Percentiles rank a stretch among this genome's conserved stretches.
Evolutionary conservation across 1,139 yeast genomes (phyloP).

Genomic region (Magnusiomyces fungicola): DNA sequence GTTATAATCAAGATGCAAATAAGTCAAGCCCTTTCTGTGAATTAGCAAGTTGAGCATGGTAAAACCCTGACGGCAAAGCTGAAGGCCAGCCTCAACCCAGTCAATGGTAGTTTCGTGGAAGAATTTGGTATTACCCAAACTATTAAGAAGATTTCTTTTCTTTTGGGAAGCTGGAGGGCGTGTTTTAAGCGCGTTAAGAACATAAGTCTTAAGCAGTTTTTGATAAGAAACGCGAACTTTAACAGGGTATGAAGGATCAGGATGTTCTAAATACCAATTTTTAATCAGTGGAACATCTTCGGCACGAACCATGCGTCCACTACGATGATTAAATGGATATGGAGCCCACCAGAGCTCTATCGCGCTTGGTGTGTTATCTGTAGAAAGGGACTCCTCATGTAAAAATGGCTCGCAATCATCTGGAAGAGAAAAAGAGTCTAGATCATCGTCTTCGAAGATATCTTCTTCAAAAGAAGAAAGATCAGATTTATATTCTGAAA

Average conservation of each 20-base stretch:
- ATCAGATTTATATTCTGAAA: conserved; percentile 22
- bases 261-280: conserved; percentile 69
- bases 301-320: conserved; percentile 70
- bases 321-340: conserved; percentile 69
- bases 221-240: conserved; percentile 85
- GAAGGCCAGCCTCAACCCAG: conserved; percentile 98
- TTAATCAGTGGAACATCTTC: conserved; percentile 85
- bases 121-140: conserved; percentile 69
- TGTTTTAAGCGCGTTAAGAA: conserved; percentile 55
- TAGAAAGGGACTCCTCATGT: conserved; percentile 37
- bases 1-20: conserved; percentile 88
- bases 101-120: conserved; percentile 89
- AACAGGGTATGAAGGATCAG: conserved; percentile 46
- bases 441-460: conserved; percentile 29
- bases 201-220: conserved; percentile 67
- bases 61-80: conserved; percentile 87
- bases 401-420: conserved; percentile 43
- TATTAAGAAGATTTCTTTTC: conserved; percentile 55
- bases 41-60: conserved; percentile 86
- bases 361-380: conserved; percentile 50
- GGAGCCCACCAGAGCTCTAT: conserved; percentile 72
- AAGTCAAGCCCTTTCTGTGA: conserved; percentile 87
- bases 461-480: conserved; percentile 21
- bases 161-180: conserved; percentile 37
- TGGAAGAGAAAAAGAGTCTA: conserved; percentile 34